These are phyloP conservation scores for Aureobasidium melanogenum DNA, from an alignment of 2,329 filamentous ascomycete species.

Conservation along the genomic window DNA sequence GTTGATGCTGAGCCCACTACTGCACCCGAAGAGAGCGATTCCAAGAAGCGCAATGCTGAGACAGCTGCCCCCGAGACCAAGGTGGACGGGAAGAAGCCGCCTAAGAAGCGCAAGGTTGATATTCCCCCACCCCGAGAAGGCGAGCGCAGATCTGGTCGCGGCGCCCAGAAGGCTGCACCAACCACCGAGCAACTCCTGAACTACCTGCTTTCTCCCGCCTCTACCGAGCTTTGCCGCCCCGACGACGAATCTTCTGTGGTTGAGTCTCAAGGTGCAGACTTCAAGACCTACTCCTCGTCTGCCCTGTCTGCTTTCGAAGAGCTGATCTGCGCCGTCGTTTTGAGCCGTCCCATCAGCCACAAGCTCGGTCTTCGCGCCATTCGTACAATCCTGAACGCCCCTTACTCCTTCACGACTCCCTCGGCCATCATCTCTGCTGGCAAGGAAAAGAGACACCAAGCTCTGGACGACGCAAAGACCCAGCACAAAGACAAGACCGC, in stretches of 20 bases:
- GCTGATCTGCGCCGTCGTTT: conserved; percentile 34
- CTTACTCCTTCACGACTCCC: conserved; percentile 31
- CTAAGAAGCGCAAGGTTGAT: conserved; percentile 19
- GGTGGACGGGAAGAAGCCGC: conserved; percentile 9
- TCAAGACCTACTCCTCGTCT: conserved; percentile 25
- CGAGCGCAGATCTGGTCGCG: conserved; percentile 22
- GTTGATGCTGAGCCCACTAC: neutral
- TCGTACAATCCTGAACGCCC: conserved; percentile 36
- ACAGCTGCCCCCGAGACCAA: neutral
- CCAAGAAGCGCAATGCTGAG: conserved; percentile 7
- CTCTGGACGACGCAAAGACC: conserved; percentile 33
- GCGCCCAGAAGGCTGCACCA: conserved; percentile 17
- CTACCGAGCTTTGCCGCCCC: conserved; percentile 24
- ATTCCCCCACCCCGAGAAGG: conserved; percentile 17
- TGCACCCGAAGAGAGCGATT: neutral
- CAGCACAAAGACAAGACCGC: conserved; percentile 41
- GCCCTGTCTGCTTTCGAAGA: conserved; percentile 36
- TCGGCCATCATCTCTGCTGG: conserved; percentile 29
- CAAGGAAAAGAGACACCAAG: conserved; percentile 29
- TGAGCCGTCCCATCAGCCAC: conserved; percentile 38
- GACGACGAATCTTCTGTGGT: conserved; percentile 27
- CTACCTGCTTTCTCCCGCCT: conserved; percentile 25
- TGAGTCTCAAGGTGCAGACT: conserved; percentile 17
- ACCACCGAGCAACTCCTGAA: conserved; percentile 24
- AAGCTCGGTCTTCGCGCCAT: conserved; percentile 35